Percentiles rank a stretch among this genome's conserved stretches.
Evolutionary conservation across 139 green algal species (phyloP).

Genomic region (Trebouxia sp.): DNA sequence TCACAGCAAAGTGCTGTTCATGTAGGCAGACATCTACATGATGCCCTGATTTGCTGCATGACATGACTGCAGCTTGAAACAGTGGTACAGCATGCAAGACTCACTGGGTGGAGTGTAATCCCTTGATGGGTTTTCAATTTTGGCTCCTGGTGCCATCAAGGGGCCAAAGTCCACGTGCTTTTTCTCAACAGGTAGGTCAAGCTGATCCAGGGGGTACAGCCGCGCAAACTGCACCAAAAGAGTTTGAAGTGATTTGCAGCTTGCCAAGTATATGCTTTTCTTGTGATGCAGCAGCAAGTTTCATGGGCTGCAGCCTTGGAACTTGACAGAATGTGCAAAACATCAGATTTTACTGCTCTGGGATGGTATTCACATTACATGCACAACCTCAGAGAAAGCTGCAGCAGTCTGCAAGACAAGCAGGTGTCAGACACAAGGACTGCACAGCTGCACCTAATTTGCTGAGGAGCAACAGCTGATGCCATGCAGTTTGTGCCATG

Average conservation of each 20-base stretch:
- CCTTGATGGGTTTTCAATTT: slow-evolving; percentile 79
- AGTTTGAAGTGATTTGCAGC: not conserved
- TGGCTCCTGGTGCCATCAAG: slow-evolving; percentile 64
- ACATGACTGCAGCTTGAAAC: too few relatives aligned
- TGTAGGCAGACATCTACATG: too few relatives aligned
- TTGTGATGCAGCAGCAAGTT: too few relatives aligned
- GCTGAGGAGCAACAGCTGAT: too few relatives aligned
- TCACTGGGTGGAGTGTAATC: slow-evolving; percentile 91
- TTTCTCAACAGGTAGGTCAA: slow-evolving; percentile 81
- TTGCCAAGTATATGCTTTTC: too few relatives aligned
- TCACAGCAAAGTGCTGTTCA: too few relatives aligned
- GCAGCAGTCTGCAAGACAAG: not conserved
- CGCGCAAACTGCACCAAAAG: slow-evolving; percentile 66
- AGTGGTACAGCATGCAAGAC: not conserved
- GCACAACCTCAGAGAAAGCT: not conserved
- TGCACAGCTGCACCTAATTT: not conserved
- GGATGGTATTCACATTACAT: too few relatives aligned
- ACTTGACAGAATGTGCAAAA: too few relatives aligned
- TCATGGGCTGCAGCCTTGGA: too few relatives aligned
- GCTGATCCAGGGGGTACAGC: slow-evolving; percentile 74
- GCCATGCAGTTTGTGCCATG: not conserved
- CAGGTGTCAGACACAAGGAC: not conserved
- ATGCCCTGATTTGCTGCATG: too few relatives aligned
- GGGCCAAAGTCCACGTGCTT: slow-evolving; percentile 81
- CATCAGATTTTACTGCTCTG: too few relatives aligned